These are phyloP conservation scores for Ramularia endophylla DNA, from an alignment of 2,329 filamentous ascomycete species.

Conservation along the genomic window DNA sequence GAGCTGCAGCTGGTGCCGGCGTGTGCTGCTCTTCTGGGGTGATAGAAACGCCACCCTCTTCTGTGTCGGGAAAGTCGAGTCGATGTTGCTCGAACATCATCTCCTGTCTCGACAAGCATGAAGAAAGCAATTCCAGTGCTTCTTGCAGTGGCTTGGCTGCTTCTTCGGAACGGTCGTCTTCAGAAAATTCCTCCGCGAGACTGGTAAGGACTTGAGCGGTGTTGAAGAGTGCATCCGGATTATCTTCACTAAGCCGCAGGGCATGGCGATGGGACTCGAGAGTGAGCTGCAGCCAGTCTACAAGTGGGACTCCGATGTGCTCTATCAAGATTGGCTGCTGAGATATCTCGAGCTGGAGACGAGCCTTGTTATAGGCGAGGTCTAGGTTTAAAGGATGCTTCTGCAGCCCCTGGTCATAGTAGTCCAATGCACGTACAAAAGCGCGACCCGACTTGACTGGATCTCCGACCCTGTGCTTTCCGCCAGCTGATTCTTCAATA, in stretches of 20 bases:
- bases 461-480: conserved; percentile 70
- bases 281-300: conserved; percentile 54
- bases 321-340: conserved; percentile 59
- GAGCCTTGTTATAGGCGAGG: conserved; percentile 70
- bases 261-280: conserved; percentile 60
- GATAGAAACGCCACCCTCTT: conserved; percentile 25
- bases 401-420: conserved; percentile 58
- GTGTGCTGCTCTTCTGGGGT: conserved; percentile 14
- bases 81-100: conserved; percentile 39
- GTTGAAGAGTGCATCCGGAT: conserved; percentile 66
- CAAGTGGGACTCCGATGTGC: conserved; percentile 49
- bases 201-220: conserved; percentile 63
- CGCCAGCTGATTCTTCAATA: conserved; percentile 63
- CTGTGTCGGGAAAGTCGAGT: conserved; percentile 28
- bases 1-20: conserved; percentile 6
- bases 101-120: conserved; percentile 42
- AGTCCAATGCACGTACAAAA: conserved; percentile 59
- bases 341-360: conserved; percentile 63
- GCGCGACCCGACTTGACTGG: conserved; percentile 58
- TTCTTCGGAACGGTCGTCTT: conserved; percentile 44
- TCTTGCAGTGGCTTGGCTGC: conserved; percentile 53
- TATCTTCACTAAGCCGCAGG: conserved; percentile 53
- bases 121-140: conserved; percentile 54
- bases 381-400: conserved; percentile 60
- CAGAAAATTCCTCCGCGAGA: conserved; percentile 55